Percentiles rank a stretch among this genome's conserved stretches.
phyloP scores from a whole-genome alignment of 2,329 filamentous ascomycete genomes.

The Beauveria scarabaeidicola region DNA sequence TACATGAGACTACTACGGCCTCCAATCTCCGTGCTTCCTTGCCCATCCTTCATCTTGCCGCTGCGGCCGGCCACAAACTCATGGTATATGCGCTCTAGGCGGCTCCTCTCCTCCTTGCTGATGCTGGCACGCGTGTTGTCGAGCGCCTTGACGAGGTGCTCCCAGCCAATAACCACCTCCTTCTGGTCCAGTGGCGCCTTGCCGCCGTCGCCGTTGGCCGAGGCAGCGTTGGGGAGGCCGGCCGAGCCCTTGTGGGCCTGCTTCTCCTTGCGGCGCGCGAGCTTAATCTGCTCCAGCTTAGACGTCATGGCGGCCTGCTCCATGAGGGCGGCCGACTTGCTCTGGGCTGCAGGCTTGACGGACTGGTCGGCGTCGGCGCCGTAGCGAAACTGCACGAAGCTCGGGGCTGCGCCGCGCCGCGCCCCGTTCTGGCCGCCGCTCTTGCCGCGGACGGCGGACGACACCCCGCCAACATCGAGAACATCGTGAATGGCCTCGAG shows the following conservation, averaged over 20 bases:
- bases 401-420: constrained; percentile 29
- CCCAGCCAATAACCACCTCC: constrained; percentile 78
- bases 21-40: constrained; percentile 85
- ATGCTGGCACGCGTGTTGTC: constrained; percentile 75
- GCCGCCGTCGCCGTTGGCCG: constrained; percentile 19
- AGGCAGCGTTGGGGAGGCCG: neutral
- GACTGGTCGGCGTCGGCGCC: constrained; percentile 46
- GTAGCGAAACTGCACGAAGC: constrained; percentile 80
- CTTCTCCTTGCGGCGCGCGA: constrained; percentile 47
- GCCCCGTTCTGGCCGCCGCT: constrained; percentile 26
- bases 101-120: constrained; percentile 62
- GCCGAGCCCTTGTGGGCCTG: constrained; percentile 22
- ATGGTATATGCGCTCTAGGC: constrained; percentile 73
- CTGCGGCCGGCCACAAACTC: constrained; percentile 91
- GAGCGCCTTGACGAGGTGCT: constrained; percentile 71
- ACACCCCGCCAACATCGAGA: constrained; percentile 47
- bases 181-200: constrained; percentile 32
- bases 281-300: constrained; percentile 75
- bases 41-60: constrained; percentile 90
- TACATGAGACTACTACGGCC: constrained; percentile 91
- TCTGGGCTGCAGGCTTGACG: constrained; percentile 35
- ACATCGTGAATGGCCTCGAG: constrained; percentile 95
- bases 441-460: constrained; percentile 22
- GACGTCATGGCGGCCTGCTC: constrained; percentile 70
- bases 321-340: constrained; percentile 49